Evolutionary conservation across 495 filamentous ascomycete species (phyloP), one percentile per base, ranked within the genome.

Genomic region (Parathielavia hyrcaniae): DNA sequence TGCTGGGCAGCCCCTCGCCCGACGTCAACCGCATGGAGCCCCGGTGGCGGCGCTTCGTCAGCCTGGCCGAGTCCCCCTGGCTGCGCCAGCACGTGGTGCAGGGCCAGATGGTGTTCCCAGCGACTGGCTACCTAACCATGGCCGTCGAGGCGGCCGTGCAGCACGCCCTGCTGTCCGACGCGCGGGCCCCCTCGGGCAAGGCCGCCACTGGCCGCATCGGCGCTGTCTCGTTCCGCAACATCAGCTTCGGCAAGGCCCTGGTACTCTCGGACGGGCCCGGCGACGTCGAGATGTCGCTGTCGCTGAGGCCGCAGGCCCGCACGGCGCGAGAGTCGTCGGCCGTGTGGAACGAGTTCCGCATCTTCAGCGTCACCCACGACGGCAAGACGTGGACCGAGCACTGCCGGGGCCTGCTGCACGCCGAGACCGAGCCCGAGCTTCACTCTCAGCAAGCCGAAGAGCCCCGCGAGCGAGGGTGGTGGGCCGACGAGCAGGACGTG

Each of bases 81-180:
- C 41, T 82, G 0, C 43, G 64, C 1, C 78, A 79, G 32, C 80
- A 83, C 59, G 49, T 61, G 19, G 58, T 72, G 0, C 70, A 73
- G 49, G 60, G 59, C n/a, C 67, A 67, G 41, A 68, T 67, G 34
- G 64, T 86, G 1, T 81, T 81, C 43, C 83, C 83, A 2, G 81
- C 72, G 12, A 75, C 81, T 5, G 78, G 74, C 0, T 82, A 79
- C 55, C 60, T 79, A 13, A 64, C 71, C 5, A 79, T 79, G 66
- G 80, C 78, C 4, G 56, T 81, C 0, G 83, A 87, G 58, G 76
- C 71, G 0, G 61, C 64, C 50, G 35, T 35, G 4, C 55, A 67
- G 66, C 4, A 52, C 12, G 45, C 64, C 32, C 46, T 55, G 7
- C 35, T n/a, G n/a, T n/a, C n/a, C n/a, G n/a, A n/a, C n/a, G n/a